A percentile compares a stretch with the other conserved stretches of the same genome.
These are phyloP conservation scores for Sideroxylon spinosum DNA, from an alignment of 179 eudicot species.

Conservation along the genomic window DNA sequence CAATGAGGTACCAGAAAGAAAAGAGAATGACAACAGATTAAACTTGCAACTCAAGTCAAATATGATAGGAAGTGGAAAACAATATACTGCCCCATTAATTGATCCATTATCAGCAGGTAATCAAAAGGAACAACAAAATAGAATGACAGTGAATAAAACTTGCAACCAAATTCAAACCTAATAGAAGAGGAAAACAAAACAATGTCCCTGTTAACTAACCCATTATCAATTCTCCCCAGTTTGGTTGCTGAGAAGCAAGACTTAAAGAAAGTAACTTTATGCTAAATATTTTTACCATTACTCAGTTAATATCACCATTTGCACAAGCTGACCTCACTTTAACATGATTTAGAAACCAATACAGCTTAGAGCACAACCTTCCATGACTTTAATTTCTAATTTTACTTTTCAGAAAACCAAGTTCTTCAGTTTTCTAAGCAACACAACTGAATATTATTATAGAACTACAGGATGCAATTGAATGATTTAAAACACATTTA, in stretches of 20 bases:
- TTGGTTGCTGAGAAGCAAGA: not conserved
- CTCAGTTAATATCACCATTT: not conserved
- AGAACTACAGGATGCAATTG: not conserved
- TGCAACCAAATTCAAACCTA: too few species aligned
- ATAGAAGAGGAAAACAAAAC: not conserved
- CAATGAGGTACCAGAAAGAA: constrained; percentile 15
- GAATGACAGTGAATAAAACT: too few species aligned
- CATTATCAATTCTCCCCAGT: not conserved
- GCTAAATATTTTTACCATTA: not conserved
- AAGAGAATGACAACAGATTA: not conserved
- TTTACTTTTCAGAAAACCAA: not conserved
- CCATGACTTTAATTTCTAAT: not conserved
- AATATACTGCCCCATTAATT: not conserved
- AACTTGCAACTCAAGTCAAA: not conserved
- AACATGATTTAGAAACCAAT: too few species aligned
- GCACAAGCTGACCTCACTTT: not conserved
- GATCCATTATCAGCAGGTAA: too few species aligned
- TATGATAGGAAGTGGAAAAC: not conserved
- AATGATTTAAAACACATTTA: too few species aligned
- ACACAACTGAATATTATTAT: not conserved
- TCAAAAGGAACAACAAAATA: too few species aligned
- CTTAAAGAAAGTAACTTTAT: not conserved
- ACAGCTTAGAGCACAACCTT: not conserved
- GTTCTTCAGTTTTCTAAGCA: not conserved
- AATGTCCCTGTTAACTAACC: not conserved